Evolutionary conservation across 768 basidiomycete species (phyloP), one percentile per base, ranked within the genome.

Genomic region (Cytidiella melzeri): DNA sequence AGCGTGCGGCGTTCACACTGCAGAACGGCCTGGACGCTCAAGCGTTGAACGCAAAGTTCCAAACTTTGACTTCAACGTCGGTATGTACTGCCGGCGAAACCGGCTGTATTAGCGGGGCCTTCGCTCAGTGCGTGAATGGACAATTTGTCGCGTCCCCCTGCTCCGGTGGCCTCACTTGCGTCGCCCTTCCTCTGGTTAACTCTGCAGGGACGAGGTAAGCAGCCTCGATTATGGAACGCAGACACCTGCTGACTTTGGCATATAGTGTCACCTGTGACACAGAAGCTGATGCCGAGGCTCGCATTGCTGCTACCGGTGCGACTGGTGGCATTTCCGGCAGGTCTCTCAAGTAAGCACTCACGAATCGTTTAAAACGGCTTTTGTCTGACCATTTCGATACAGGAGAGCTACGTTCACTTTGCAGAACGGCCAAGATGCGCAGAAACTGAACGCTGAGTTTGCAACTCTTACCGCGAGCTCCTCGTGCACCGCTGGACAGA

Each of bases 401-500:
- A n/a, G n/a, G n/a, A n/a, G n/a, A n/a, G 63, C 61, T 12, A 55
- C 66, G 36, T 63, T 67, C 59, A 59, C 60, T 13, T 43, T 50
- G 18, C 41, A 45, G 24, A 64, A 64, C 23, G 62, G 58, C 9
- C 30, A 48, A 15, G 60, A 58, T 5, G 62, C 62, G 15, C 55
- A 64, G 43, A 51, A 52, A 7, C 53, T 60, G 20, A 63, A 63
- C 45, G n/a, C 2, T 3, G 38, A 59, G 21, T 62, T 61, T 52
- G 18, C 42, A 19, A 41, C 46, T 3, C 44, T 61, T 19, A 44
- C 51, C 11, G 19, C 55, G 9, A 66, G 43, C 63, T 69, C 48
- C 56, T 55, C 57, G 40, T 71, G 54, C 59, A 71, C 36, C 56
- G 62, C 39, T 57, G 73, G 71, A 61, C 56, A 60, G 49, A 20